Conservation (phyloP, 768 basidiomycete genomes). For the Trametes villosa region DNA sequence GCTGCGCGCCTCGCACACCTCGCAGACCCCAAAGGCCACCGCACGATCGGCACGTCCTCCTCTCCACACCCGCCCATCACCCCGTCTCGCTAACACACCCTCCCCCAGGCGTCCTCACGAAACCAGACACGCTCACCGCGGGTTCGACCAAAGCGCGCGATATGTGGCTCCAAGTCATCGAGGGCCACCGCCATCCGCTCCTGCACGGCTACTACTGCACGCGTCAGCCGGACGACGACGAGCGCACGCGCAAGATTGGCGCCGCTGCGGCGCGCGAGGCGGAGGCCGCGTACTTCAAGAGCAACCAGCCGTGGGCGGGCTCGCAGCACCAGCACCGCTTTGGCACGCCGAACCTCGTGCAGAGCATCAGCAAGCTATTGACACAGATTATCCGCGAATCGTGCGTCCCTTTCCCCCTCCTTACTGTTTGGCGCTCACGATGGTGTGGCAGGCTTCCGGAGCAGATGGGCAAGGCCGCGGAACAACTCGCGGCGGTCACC, state of each 20-base stretch:
- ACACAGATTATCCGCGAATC: constrained; percentile 31
- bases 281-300: constrained; percentile 52
- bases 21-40: constrained; percentile 48
- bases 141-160: constrained; percentile 48
- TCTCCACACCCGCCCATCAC: neutral
- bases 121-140: constrained; percentile 58
- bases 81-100: neutral
- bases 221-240: constrained; percentile 63
- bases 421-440: neutral
- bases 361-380: constrained; percentile 54
- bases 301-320: constrained; percentile 54
- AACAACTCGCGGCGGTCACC: constrained; percentile 15
- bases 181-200: constrained; percentile 50
- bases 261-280: constrained; percentile 43
- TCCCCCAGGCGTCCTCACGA: constrained; percentile 64
- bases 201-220: constrained; percentile 62
- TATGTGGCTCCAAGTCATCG: constrained; percentile 56
- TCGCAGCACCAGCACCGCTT: constrained; percentile 52
- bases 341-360: constrained; percentile 58
- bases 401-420: neutral
- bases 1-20: constrained; percentile 52
- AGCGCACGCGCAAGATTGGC: constrained; percentile 47
- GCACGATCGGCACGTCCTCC: constrained; percentile 54
- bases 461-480: constrained; percentile 13
- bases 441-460: constrained; percentile 11